Evolutionary conservation across 2,329 filamentous ascomycete species (phyloP).

Genomic region (Didymella keratinophila): DNA sequence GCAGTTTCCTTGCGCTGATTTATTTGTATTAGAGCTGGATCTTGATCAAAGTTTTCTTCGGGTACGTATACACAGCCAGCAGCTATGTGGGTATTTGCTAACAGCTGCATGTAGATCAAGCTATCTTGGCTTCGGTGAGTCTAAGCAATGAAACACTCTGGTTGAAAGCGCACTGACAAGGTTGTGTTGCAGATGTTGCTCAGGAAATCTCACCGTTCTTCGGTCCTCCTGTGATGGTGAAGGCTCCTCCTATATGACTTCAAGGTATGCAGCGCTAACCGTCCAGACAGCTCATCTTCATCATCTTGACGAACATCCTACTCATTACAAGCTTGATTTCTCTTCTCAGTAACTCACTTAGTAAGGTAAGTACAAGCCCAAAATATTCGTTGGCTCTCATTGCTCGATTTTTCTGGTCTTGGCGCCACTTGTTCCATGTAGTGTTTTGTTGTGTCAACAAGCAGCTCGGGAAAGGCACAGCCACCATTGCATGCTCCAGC

Average conservation of each 20-base stretch:
- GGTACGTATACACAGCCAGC: slow-evolving; percentile 49
- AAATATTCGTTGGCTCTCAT: slow-evolving; percentile 30
- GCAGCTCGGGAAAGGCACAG: slow-evolving; percentile 29
- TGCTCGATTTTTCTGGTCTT: slow-evolving; percentile 17
- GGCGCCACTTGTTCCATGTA: slow-evolving; percentile 17
- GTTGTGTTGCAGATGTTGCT: slow-evolving; percentile 52
- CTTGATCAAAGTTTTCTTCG: slow-evolving; percentile 82
- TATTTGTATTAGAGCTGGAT: slow-evolving; percentile 65
- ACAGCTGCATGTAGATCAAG: slow-evolving; percentile 57
- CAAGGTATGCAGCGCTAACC: slow-evolving; percentile 37
- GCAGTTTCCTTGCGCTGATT: slow-evolving; percentile 20
- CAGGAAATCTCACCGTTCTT: slow-evolving; percentile 61
- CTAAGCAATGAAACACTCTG: background rate
- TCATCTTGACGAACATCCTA: slow-evolving; percentile 79
- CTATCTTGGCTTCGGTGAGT: slow-evolving; percentile 74
- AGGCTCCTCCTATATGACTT: slow-evolving; percentile 14
- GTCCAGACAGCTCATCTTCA: slow-evolving; percentile 67
- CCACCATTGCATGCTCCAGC: slow-evolving; percentile 24
- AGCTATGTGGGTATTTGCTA: slow-evolving; percentile 1
- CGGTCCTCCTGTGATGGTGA: slow-evolving; percentile 61
- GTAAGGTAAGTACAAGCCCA: slow-evolving; percentile 55
- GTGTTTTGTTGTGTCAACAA: slow-evolving; percentile 27
- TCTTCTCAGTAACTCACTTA: slow-evolving; percentile 78
- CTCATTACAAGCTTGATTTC: slow-evolving; percentile 80
- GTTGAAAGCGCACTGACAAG: slow-evolving; percentile 29